Conservation (phyloP, 2,329 filamentous ascomycete genomes). For the Cladobotryum protrusum region DNA sequence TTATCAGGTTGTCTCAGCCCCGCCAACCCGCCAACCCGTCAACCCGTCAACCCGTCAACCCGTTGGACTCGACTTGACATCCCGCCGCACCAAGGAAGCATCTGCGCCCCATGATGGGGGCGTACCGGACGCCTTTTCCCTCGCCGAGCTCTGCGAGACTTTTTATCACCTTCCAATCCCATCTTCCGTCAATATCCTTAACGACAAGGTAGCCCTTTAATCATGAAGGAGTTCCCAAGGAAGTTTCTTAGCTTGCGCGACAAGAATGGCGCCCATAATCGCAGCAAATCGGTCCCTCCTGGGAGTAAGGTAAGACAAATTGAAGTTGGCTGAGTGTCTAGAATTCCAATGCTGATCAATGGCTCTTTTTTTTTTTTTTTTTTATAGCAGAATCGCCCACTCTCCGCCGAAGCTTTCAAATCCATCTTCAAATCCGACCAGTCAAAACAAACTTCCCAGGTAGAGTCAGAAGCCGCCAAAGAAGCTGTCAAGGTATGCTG, state of each 20-base stretch:
- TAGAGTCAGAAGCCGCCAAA: constrained; percentile 16
- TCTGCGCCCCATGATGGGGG: constrained; percentile 13
- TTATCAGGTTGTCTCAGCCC: neutral
- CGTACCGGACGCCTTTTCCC: constrained; percentile 19
- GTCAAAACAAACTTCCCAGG: constrained; percentile 37
- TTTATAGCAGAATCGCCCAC: constrained; percentile 41
- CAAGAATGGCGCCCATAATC: constrained; percentile 49
- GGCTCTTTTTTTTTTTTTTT: constrained; percentile 12
- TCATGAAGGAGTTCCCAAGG: constrained; percentile 52
- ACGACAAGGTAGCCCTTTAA: constrained; percentile 15
- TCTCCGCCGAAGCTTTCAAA: constrained; percentile 53
- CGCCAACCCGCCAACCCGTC: constrained; percentile 4
- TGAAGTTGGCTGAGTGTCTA: neutral
- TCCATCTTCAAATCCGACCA: constrained; percentile 59
- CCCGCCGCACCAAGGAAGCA: constrained; percentile 4
- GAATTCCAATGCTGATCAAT: constrained; percentile 3
- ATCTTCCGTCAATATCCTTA: neutral
- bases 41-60: constrained; percentile 8
- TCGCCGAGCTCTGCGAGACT: constrained; percentile 27
- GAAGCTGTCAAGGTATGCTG: constrained; percentile 35
- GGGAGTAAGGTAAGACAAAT: constrained; percentile 23
- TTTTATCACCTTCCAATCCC: constrained; percentile 8
- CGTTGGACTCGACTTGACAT: neutral
- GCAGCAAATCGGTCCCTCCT: constrained; percentile 51
- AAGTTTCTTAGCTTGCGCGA: constrained; percentile 67